Conservation (phyloP, 2,329 filamentous ascomycete genomes). For the Neonectria sp. region DNA sequence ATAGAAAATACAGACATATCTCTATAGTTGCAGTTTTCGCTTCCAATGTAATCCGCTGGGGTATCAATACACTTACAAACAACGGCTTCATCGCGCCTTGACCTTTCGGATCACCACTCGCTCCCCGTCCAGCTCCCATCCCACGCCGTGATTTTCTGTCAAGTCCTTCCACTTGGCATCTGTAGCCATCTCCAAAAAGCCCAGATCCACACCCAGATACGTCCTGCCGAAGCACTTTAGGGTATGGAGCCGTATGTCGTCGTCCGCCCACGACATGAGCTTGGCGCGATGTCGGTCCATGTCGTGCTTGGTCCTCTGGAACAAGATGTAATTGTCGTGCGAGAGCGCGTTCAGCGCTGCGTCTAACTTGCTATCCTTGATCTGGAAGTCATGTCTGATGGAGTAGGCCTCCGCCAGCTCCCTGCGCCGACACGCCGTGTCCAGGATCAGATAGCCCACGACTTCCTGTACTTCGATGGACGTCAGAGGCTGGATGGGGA, state of each 20-base stretch:
- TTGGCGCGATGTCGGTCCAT: constrained; percentile 87
- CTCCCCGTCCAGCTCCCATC: constrained; percentile 84
- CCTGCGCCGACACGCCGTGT: constrained; percentile 87
- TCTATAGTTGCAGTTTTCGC: constrained; percentile 20
- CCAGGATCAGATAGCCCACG: constrained; percentile 85
- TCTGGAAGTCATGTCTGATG: constrained; percentile 72
- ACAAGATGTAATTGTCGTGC: constrained; percentile 86
- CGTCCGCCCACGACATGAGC: constrained; percentile 86
- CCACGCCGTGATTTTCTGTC: constrained; percentile 78
- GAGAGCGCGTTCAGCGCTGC: constrained; percentile 78
- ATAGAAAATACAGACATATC: constrained; percentile 13
- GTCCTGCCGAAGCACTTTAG: constrained; percentile 89
- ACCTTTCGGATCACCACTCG: constrained; percentile 82
- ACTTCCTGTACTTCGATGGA: constrained; percentile 84
- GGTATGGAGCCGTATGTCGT: constrained; percentile 80
- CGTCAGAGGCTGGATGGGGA: constrained; percentile 77
- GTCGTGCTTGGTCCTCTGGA: constrained; percentile 77
- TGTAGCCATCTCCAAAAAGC: constrained; percentile 78
- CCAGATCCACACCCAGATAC: constrained; percentile 81
- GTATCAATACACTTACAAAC: constrained; percentile 27
- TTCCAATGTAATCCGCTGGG: constrained; percentile 17
- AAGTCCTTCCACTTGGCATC: constrained; percentile 82
- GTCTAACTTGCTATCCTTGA: constrained; percentile 79
- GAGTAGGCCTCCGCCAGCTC: constrained; percentile 82
- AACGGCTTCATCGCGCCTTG: constrained; percentile 55